Evolutionary conservation across 2,329 filamentous ascomycete genomes (phyloP).

Genomic region (Paecilomyces fulvus): DNA sequence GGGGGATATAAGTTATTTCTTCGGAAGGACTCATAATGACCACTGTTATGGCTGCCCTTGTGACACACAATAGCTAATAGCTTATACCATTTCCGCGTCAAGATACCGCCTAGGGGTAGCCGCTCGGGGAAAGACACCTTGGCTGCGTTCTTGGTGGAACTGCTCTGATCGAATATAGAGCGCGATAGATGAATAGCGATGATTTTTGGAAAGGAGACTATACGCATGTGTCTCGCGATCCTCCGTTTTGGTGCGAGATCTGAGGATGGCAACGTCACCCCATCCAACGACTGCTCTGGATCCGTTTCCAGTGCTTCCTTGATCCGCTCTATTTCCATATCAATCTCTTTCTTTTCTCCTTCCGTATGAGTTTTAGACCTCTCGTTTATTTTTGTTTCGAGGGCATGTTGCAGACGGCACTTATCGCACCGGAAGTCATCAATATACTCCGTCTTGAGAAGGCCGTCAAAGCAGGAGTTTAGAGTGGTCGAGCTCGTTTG

Average conservation of each 20-base stretch:
- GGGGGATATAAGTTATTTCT: constrained; percentile 72
- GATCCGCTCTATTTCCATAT: constrained; percentile 56
- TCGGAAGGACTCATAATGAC: constrained; percentile 94
- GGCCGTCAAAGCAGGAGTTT: constrained; percentile 81
- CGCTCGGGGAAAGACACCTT: constrained; percentile 88
- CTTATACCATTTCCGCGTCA: constrained; percentile 72
- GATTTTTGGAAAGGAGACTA: constrained; percentile 80
- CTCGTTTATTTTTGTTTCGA: constrained; percentile 55
- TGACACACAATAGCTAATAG: constrained; percentile 84
- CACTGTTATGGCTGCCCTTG: constrained; percentile 90
- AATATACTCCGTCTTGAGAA: constrained; percentile 92
- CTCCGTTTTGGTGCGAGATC: constrained; percentile 68
- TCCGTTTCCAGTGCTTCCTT: constrained; percentile 65
- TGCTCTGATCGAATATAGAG: constrained; percentile 76
- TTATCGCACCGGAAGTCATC: constrained; percentile 95
- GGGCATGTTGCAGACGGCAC: constrained; percentile 76
- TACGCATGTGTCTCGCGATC: constrained; percentile 80
- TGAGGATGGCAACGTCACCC: constrained; percentile 64
- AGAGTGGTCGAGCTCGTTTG: constrained; percentile 72
- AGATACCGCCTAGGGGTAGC: constrained; percentile 70
- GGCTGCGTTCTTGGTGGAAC: constrained; percentile 85
- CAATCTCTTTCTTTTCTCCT: constrained; percentile 43
- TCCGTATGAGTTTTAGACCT: constrained; percentile 48
- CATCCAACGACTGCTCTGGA: constrained; percentile 67
- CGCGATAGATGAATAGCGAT: constrained; percentile 87